Evolutionary conservation across 192 early-diverging fungal species (phyloP), one percentile per base, ranked within the genome.

Genomic region (Helicostylum pulchrum): DNA sequence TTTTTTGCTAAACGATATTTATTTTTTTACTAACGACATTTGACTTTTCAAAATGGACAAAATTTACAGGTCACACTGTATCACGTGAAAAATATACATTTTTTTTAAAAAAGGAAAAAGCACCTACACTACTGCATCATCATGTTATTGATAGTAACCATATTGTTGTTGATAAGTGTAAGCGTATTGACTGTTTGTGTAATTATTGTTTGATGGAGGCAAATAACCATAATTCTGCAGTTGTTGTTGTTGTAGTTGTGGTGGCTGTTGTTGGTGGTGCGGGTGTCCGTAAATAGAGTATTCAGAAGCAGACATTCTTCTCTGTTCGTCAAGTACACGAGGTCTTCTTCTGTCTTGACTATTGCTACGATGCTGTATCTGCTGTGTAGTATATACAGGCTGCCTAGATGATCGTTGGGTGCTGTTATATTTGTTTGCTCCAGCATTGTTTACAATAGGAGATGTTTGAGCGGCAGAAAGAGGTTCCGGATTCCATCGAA

Each of bases 401-500:
- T 39, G 36, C 9, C 36, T 6, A 39, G 36, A 39, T 39, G 36
- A 39, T 39, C 36, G 36, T 39, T 39, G 36, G 2, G 36, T 39
- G 36, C 9, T 39, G 9, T 9, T 39, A 39, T 39, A 39, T 39
- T 39, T 39, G 36, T 39, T 39, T 39, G 4, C 9, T 4, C 0
- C 36, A 39, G 54, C n/a, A 36, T 15, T 56, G 31, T 30, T 26
- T 39, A 34, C 54, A 19, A 39, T 30, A 39, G 54, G 34, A 17
- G 31, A 56, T 36, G 54, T 19, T 34, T 56, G 54, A 39, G 10
- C 21, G 6, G 57, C 3, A 44, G 36, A 7, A 26, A 23, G 15
- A 15, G 57, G 43, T 21, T 59, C 57, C 14, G 57, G 20, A 45
- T 45, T 59, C 57, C 57, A 59, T 59, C 43, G 57, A 42, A 59